A percentile compares a stretch with the other conserved stretches of the same genome.
Evolutionary conservation across 1,284 basidiomycete species (phyloP).

Genomic region (Apiotrichum veenhuisii): DNA sequence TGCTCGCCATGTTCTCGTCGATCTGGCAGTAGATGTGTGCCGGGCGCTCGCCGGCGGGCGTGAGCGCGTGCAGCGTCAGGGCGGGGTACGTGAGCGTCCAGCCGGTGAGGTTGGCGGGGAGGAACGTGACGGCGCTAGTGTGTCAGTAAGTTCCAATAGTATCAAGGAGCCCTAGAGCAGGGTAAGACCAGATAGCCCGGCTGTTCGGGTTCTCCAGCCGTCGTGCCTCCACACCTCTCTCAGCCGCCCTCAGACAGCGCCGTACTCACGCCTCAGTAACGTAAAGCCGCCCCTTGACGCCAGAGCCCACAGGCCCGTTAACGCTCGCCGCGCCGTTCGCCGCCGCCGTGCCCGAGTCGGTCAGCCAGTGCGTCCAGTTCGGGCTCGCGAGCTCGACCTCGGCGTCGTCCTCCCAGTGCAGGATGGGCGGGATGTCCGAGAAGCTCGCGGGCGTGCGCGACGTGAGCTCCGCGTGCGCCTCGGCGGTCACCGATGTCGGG

Average conservation of each 20-base stretch:
- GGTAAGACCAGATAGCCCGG: too few relatives aligned
- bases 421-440: constrained; percentile 70
- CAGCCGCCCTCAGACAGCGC: neutral
- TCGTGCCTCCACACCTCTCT: too few relatives aligned
- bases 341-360: neutral
- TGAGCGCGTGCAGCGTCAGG: constrained; percentile 83
- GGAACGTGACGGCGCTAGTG: constrained; percentile 68
- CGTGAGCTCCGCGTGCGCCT: constrained; percentile 64
- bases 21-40: constrained; percentile 86
- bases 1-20: constrained; percentile 55
- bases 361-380: constrained; percentile 54
- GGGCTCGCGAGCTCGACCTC: constrained; percentile 62
- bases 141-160: too few relatives aligned
- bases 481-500: constrained; percentile 56
- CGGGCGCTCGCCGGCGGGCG: constrained; percentile 55
- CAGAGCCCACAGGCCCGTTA: neutral
- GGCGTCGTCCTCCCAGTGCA: constrained; percentile 69
- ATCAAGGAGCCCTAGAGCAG: too few relatives aligned
- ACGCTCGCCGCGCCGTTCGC: constrained; percentile 1
- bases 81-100: constrained; percentile 77
- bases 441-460: constrained; percentile 76
- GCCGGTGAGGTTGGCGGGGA: constrained; percentile 58
- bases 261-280: constrained; percentile 74
- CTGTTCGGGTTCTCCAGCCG: too few relatives aligned
- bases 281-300: constrained; percentile 63